These are phyloP conservation scores for Pulveroboletus sp. DNA, from an alignment of 768 basidiomycete species.

Conservation along the genomic window DNA sequence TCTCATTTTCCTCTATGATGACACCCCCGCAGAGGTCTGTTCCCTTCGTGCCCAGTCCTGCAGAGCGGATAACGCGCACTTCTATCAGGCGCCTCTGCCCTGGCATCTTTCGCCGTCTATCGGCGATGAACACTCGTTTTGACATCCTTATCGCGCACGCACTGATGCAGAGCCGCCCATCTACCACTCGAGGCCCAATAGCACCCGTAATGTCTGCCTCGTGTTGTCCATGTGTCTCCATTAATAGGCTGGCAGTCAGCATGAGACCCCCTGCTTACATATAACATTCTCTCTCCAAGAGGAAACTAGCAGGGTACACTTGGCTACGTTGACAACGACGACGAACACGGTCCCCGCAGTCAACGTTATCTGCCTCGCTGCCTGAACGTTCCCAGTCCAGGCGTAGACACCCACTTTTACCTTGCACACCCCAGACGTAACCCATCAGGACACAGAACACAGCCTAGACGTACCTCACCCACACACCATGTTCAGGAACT, in stretches of 20 bases:
- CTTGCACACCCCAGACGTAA: neutral
- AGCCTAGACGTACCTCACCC: neutral
- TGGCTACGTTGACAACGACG: neutral
- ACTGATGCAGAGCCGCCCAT: neutral
- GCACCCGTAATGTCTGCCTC: slow-evolving; percentile 12
- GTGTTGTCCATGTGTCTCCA: slow-evolving; percentile 15
- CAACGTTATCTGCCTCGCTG: neutral
- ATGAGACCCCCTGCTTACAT: slow-evolving; percentile 7
- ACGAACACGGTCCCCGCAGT: neutral
- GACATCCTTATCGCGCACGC: neutral
- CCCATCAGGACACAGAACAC: neutral
- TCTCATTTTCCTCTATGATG: too few relatives aligned
- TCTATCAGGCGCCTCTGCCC: neutral
- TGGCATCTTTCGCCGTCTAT: neutral
- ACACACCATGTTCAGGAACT: slow-evolving; percentile 42
- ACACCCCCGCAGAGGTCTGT: too few relatives aligned
- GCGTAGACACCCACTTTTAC: neutral
- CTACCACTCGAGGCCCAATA: neutral
- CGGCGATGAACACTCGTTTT: neutral
- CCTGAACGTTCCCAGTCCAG: neutral
- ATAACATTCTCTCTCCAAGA: slow-evolving; percentile 1
- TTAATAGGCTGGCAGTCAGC: slow-evolving; percentile 8
- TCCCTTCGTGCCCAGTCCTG: neutral
- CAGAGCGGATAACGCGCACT: neutral
- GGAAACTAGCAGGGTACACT: neutral